A percentile compares a stretch with the other conserved stretches of the same genome.
These are phyloP conservation scores for Cercophora samala DNA, from an alignment of 495 filamentous ascomycete species.

Conservation along the genomic window DNA sequence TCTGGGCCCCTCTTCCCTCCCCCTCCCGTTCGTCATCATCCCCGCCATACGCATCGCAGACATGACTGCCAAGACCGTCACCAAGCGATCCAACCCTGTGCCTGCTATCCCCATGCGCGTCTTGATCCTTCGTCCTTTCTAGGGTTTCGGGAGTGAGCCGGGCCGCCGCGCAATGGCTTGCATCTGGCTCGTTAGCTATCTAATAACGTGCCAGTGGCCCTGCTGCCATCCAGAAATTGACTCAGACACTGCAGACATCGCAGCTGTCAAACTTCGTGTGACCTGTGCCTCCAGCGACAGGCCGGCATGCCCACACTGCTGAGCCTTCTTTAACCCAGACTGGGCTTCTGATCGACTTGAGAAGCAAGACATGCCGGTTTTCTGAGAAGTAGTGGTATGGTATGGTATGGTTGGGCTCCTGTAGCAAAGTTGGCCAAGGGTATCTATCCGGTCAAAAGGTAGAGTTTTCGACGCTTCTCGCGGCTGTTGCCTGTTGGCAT, in stretches of 20 bases:
- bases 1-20: neutral
- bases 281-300: neutral
- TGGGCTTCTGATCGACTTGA: neutral
- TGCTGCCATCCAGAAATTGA: neutral
- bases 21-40: neutral
- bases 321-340: neutral
- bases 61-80: neutral
- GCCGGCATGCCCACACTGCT: neutral
- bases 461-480: neutral
- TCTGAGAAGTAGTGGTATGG: neutral
- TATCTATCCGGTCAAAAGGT: neutral
- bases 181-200: neutral
- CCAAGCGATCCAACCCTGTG: neutral
- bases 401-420: neutral
- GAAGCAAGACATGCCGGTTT: neutral
- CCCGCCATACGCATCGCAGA: neutral
- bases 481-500: neutral
- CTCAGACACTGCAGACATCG: neutral
- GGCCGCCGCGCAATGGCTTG: neutral
- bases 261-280: neutral
- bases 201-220: neutral
- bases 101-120: neutral
- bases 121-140: neutral
- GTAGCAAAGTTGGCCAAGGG: neutral
- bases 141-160: neutral